Percentiles rank a stretch among this genome's conserved stretches.
These are phyloP conservation scores for Metschnikowia continentalis DNA, from an alignment of 805 yeast species.

Conservation along the genomic window DNA sequence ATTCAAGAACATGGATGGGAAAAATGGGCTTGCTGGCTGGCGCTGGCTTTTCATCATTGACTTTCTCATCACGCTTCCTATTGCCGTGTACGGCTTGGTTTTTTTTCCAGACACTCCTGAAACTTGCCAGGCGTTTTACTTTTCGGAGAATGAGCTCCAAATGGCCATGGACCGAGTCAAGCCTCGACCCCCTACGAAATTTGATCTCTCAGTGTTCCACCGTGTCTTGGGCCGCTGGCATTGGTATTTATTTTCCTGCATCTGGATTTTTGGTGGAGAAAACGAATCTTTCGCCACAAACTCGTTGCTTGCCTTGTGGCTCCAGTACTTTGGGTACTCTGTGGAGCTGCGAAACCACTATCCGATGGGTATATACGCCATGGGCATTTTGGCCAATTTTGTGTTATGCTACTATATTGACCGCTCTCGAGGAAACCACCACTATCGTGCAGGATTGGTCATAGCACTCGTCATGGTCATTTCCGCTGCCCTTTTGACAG, in stretches of 20 bases:
- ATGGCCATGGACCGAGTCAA: conserved; percentile 10
- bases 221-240: conserved; percentile 48
- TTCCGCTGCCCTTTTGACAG: conserved; percentile 44
- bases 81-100: conserved; percentile 52
- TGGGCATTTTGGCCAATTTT: conserved; percentile 46
- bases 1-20: conserved; percentile 42
- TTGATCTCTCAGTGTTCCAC: conserved; percentile 30
- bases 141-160: conserved; percentile 26
- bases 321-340: conserved; percentile 38
- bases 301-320: conserved; percentile 46
- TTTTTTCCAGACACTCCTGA: conserved; percentile 59
- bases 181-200: conserved; percentile 7
- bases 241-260: conserved; percentile 49
- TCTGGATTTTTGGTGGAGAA: conserved; percentile 51
- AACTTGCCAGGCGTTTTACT: conserved; percentile 30
- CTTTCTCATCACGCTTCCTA: conserved; percentile 54
- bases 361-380: conserved; percentile 54
- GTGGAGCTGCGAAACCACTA: conserved; percentile 45
- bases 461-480: conserved; percentile 41
- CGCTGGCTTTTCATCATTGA: conserved; percentile 66
- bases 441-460: conserved; percentile 48
- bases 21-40: conserved; percentile 56
- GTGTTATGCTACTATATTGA: conserved; percentile 43
- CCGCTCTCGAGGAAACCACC: conserved; percentile 25
- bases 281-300: conserved; percentile 45